Evolutionary conservation across 805 yeast genomes (phyloP), one percentile per base, ranked within the genome.

Genomic region (Spathaspora arborariae): DNA sequence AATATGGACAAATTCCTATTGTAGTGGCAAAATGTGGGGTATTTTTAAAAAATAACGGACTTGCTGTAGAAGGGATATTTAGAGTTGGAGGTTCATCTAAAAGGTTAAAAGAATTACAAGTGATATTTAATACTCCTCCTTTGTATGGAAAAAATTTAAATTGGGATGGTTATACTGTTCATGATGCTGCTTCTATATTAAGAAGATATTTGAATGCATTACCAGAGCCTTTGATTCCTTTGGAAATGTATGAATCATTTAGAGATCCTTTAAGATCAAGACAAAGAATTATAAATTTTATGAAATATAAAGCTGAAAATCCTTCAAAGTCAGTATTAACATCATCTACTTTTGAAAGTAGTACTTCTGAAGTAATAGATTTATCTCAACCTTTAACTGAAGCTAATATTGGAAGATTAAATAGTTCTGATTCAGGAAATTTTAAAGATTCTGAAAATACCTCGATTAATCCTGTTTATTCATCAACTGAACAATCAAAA

Each of bases 1-100:
- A 84, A 42, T 94, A 88, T 61, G 99, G 98, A 19, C 74, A 82
- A 45, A 88, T 94, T 16, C 99, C 99, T 0, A 78, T 89, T 15
- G 85, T 94, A 11, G 95, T 94, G n/a, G 98, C 97, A 13, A 86
- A 89, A 55, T 92, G 99, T 68, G 97, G 98, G 0, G 83, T 87
- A 0, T 91, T 68, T 58, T 67, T 94, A 49, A 92, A 94, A 59
- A 79, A 80, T 41, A 81, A 88, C 52, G 96, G 85, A 2, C 71
- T 89, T 26, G 79, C 80, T 26, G 84, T 86, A 1, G 94, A 92
- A 62, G 99, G 99, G 5, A 88, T 94, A 3, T 94, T 94, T 63
- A 74, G 99, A 49, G 86, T 94, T 1, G 94, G 95, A 0, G 99
- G 99, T 2, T 85, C 96, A 13, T 82, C 88, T 24, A 86, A 89